A percentile compares a stretch with the other conserved stretches of the same genome.
phyloP scores from a whole-genome alignment of 192 early-diverging fungal species.

The Neocallimastix lanati region DNA sequence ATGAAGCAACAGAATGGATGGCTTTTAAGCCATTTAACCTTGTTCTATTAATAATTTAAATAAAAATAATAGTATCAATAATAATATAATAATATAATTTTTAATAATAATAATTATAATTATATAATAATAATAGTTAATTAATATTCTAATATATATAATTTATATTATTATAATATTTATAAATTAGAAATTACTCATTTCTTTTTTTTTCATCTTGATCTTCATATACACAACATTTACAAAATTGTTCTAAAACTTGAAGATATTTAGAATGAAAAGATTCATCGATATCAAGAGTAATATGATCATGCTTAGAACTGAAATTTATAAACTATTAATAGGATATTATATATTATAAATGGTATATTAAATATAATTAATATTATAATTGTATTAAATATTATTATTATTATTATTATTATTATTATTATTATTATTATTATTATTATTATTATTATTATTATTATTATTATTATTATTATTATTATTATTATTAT shows the following conservation, averaged over 20 bases:
- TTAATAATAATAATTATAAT: no score
- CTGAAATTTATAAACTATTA: not conserved
- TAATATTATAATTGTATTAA: no score
- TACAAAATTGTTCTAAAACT: not conserved
- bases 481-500: no score
- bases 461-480: no score
- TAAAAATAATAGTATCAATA: not conserved
- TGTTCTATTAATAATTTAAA: not conserved
- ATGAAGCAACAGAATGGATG: not conserved
- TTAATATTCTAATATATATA: no score
- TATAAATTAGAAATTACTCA: not conserved
- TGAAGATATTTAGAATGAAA: not conserved
- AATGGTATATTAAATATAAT: no score
- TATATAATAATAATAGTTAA: no score
- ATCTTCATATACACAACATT: not conserved
- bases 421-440: no score
- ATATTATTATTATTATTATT: no score
- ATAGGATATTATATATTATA: not conserved
- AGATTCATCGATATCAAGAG: not conserved
- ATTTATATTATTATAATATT: not conserved
- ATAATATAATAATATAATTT: no score
- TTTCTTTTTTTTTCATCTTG: not conserved
- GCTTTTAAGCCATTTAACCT: not conserved
- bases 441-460: no score
- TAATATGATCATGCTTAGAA: not conserved